A percentile compares a stretch with the other conserved stretches of the same genome.
Conservation (phyloP, 2,329 filamentous ascomycete species). For the Diaporthe australafricana region DNA sequence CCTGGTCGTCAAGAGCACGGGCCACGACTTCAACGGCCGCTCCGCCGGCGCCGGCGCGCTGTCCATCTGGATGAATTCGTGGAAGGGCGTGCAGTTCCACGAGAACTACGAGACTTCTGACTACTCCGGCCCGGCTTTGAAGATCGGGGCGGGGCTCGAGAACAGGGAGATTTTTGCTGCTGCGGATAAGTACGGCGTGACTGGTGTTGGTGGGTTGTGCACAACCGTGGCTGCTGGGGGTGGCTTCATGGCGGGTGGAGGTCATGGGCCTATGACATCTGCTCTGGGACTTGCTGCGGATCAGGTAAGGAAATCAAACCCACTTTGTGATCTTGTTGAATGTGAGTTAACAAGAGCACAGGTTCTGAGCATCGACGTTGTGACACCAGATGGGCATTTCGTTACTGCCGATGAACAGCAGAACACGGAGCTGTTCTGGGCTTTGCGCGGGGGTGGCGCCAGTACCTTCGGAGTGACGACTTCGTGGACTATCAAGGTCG, state of each 20-base stretch:
- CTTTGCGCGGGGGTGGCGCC: conserved; percentile 56
- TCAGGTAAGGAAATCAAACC: not conserved
- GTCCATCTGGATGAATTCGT: conserved; percentile 51
- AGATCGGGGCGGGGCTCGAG: conserved; percentile 19
- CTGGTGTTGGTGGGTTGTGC: conserved; percentile 30
- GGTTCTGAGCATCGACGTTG: conserved; percentile 50
- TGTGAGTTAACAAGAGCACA: not conserved
- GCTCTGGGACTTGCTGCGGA: not conserved
- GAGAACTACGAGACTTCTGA: conserved; percentile 44
- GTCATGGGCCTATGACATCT: not conserved
- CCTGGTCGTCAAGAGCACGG: conserved; percentile 62
- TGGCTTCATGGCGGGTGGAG: not conserved
- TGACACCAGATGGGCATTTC: conserved; percentile 56
- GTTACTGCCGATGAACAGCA: conserved; percentile 52
- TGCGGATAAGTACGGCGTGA: conserved; percentile 1
- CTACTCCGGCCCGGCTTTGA: conserved; percentile 62
- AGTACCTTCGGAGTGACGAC: conserved; percentile 49
- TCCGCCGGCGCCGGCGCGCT: conserved; percentile 50
- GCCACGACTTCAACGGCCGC: conserved; percentile 58
- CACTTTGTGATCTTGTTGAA: not conserved
- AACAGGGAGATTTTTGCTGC: conserved; percentile 21
- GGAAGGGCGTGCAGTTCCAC: conserved; percentile 47
- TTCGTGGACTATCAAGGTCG: conserved; percentile 42
- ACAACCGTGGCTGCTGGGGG: conserved; percentile 3
- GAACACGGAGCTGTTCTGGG: conserved; percentile 62